Evolutionary conservation across 768 basidiomycete species (phyloP), one percentile per base, ranked within the genome.

Genomic region (Mycena venus): DNA sequence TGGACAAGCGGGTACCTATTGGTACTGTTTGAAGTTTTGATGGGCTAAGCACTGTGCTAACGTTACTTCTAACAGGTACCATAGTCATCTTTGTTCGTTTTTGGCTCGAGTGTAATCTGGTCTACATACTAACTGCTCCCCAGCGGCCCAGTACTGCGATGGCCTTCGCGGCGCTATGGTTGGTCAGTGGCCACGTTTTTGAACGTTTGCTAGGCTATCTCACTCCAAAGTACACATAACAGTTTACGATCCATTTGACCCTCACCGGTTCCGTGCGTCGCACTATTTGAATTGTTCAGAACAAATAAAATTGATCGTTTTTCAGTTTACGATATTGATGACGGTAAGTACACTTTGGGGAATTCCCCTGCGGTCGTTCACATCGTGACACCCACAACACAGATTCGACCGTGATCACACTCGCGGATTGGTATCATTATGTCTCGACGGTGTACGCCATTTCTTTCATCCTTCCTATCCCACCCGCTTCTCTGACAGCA

Each of bases 71-170:
- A n/a, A n/a, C n/a, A n/a, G n/a, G n/a, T 84, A 81, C 44, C 80
- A 80, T 62, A 82, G 79, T 17, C 81, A 83, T 72, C 77, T 87
- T 79, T 81, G 83, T 84, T 56, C 23, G 79, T 79, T 6, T 36
- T 19, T 4, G n/a, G n/a, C 7, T 44, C 21, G 8, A 8, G 36
- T n/a, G 7, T 19, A 3, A 47, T 23, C 25, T n/a, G 14, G 19
- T 38, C 9, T 9, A 11, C 11, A 4, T 84, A 83, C 86, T 87
- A 63, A 84, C 84, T 55, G 82, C 51, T 76, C 81, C 31, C 76
- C 76, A 81, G 84, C 84, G 9, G 85, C 86, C 0, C 90, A 91
- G 79, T 91, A 91, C 69, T 91, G 90, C 62, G 90, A 91, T 65
- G 90, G 90, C 0, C 82, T 91, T 29, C 80, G 90, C 51, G 90